phyloP scores from a whole-genome alignment of 306 rosid species.

The Styphnolobium japonicum region DNA sequence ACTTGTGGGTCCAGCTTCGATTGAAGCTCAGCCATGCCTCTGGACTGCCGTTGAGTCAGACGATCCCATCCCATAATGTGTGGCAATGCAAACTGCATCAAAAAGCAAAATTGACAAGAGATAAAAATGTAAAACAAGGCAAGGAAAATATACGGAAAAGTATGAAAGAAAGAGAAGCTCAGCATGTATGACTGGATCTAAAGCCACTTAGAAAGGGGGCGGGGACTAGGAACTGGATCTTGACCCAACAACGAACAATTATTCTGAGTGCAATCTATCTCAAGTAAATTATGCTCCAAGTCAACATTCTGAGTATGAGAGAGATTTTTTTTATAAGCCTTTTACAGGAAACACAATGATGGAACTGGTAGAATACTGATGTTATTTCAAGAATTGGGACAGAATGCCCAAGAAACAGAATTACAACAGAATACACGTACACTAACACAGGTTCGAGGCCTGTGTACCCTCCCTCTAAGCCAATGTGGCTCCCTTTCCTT shows the following conservation, averaged over 20 bases:
- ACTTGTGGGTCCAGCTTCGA: constrained; percentile 31
- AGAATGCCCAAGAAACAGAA: no score
- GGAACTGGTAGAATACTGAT: no score
- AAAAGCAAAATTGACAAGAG: not conserved
- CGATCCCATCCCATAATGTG: constrained; percentile 90
- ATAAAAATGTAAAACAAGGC: not conserved
- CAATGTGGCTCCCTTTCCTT: no score
- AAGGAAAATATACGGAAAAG: not conserved
- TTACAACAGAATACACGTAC: no score
- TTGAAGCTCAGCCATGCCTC: constrained; percentile 31
- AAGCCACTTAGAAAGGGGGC: not conserved
- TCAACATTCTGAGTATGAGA: no score
- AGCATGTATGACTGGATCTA: not conserved
- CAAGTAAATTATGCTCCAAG: no score
- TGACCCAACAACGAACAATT: not conserved
- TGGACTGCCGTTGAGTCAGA: constrained; percentile 44
- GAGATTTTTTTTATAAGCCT: no score
- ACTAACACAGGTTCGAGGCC: no score
- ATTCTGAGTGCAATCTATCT: no score
- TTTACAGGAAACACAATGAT: no score
- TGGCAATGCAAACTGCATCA: constrained; percentile 79
- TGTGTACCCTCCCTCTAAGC: no score
- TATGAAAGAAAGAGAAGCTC: not conserved
- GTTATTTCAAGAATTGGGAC: no score
- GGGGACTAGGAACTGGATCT: not conserved